Base-by-base conservation (phyloP, 2,329 filamentous ascomycete genomes). In the Xylaria sp. region DNA sequence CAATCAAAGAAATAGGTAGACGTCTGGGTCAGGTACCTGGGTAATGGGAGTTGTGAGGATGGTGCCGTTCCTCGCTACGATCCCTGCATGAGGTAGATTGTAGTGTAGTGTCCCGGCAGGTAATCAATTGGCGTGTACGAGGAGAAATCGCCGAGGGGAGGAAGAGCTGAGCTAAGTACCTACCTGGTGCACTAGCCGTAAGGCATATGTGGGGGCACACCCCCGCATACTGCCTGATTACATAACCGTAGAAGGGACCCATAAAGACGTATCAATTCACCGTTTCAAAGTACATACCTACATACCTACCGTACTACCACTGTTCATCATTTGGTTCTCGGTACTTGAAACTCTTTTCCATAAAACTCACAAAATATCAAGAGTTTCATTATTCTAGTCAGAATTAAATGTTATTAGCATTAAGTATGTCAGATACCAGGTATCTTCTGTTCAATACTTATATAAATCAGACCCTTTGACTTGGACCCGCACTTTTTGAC, bases 31-130 rank as follows among this genome's bases (percentile, higher is more conserved):
- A 29, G 36, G 53, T 55, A 42, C 15, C 33, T 53, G n/a, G 49
- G 49, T 50, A 50, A 31, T 50, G 47, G 47, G 47, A 50, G 27
- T 50, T 50, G 15, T 29, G 20, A 15, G 15, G 25, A 50, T 15
- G 25, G 7, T 50, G 27, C 27, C 33, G 33, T 55, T 20, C 25
- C 50, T 55, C 36, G 53, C 36, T 27, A 36, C 29, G 57, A 65
- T 47, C 55, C 65, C 65, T 65, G 50, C 62, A 65, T 36, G 25
- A 45, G 36, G 17, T 63, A 60, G 61, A 56, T 45, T 61, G 49
- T 17, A 33, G 9, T 50, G 25, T 15, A 29, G 13, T 45, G 44
- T 44, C 13, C 39, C n/a, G 39, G 6, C 9, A n/a, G 44, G 22
- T 45, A n/a, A 10, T 27, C 22, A 27, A 50, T 27, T 54, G 31